Evolutionary conservation across 306 rosid genomes (phyloP).

Genomic region (Alnus rubra): DNA sequence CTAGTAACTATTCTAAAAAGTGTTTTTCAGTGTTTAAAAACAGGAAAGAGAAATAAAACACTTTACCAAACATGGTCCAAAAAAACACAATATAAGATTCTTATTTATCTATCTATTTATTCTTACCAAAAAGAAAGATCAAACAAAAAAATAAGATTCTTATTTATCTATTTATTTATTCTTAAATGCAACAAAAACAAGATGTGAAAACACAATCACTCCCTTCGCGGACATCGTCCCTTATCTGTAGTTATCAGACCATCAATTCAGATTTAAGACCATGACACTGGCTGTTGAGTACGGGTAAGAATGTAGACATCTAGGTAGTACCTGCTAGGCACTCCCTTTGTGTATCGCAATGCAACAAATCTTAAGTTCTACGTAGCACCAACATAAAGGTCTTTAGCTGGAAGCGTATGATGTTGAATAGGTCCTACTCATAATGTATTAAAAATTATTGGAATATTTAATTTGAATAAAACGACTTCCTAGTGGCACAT

Average conservation of each 20-base stretch:
- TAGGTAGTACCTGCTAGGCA: no score
- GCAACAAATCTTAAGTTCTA: no score
- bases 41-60: no score
- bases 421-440: neutral
- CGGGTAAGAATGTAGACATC: neutral
- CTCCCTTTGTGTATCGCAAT: no score
- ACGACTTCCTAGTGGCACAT: neutral
- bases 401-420: neutral
- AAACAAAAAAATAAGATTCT: no score
- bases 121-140: no score
- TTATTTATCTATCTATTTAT: no score
- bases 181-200: neutral
- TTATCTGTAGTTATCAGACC: neutral
- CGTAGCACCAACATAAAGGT: neutral
- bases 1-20: no score
- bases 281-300: neutral
- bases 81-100: no score
- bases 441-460: neutral
- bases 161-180: no score
- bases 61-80: no score
- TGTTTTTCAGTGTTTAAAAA: no score
- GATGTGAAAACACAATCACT: neutral
- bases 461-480: neutral
- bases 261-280: neutral
- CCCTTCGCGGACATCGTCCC: neutral